Conservation (phyloP, 495 filamentous ascomycete species). For the Trichoderma virens region DNA sequence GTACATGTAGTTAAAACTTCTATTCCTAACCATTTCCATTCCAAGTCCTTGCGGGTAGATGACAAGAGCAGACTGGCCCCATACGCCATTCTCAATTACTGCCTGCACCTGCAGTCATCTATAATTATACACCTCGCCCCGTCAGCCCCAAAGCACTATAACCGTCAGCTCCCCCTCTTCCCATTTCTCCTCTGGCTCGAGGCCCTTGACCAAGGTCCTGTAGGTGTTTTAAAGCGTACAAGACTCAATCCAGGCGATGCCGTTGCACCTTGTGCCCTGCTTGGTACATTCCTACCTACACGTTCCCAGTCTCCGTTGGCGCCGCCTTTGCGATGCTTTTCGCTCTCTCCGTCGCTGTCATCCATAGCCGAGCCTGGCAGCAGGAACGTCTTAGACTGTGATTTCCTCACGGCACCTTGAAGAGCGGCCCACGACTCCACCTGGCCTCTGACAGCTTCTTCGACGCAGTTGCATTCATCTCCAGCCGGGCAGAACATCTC, state of each 20-base stretch:
- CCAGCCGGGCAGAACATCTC: constrained; percentile 40
- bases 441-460: constrained; percentile 30
- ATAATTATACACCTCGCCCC: neutral
- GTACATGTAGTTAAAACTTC: no score
- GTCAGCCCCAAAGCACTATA: neutral
- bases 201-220: constrained; percentile 3
- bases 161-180: neutral
- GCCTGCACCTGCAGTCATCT: no score
- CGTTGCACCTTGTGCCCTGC: neutral
- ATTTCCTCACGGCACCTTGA: constrained; percentile 22
- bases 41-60: no score
- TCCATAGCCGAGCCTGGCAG: neutral
- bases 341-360: neutral
- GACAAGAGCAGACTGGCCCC: neutral
- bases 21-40: no score
- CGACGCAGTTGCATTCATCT: constrained; percentile 40
- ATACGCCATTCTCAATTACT: neutral
- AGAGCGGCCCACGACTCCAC: constrained; percentile 36
- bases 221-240: constrained; percentile 2
- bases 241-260: neutral
- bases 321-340: neutral
- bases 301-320: constrained; percentile 1
- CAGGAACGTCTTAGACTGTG: neutral
- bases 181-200: constrained; percentile 1
- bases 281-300: neutral